Evolutionary conservation across 805 yeast species (phyloP).

Genomic region (Myxozyma mucilagina): DNA sequence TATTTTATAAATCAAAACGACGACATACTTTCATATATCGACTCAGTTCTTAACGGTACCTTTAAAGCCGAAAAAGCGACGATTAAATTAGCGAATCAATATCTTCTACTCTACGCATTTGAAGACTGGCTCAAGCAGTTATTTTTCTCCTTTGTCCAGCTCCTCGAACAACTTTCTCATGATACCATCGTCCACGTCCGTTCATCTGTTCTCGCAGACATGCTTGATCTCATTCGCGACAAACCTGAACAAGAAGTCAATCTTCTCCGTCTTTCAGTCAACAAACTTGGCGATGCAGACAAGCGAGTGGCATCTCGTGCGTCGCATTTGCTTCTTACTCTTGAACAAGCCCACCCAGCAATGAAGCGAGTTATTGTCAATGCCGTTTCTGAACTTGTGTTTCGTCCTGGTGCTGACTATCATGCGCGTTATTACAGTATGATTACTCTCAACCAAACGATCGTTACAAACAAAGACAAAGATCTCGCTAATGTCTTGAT

Average conservation of each 20-base stretch:
- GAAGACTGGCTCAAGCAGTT: slow-evolving; percentile 83
- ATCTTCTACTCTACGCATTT: slow-evolving; percentile 73
- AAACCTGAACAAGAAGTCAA: slow-evolving; percentile 98
- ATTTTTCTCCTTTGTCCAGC: slow-evolving; percentile 73
- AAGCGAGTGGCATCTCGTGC: slow-evolving; percentile 87
- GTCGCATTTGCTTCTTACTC: slow-evolving; percentile 72
- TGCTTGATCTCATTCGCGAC: slow-evolving; percentile 74
- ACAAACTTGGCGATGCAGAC: slow-evolving; percentile 91
- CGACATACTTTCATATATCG: slow-evolving; percentile 3
- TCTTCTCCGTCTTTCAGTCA: slow-evolving; percentile 81
- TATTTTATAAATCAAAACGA: slow-evolving; percentile 69
- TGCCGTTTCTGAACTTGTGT: slow-evolving; percentile 75
- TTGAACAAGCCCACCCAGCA: slow-evolving; percentile 91
- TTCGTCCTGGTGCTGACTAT: slow-evolving; percentile 71
- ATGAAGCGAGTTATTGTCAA: slow-evolving; percentile 84
- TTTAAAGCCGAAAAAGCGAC: slow-evolving; percentile 37
- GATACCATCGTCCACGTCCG: slow-evolving; percentile 90
- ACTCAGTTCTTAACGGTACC: slow-evolving; percentile 41
- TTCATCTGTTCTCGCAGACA: slow-evolving; percentile 69
- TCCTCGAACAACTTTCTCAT: slow-evolving; percentile 77
- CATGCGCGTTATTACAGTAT: slow-evolving; percentile 87
- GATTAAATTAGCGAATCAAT: slow-evolving; percentile 44
- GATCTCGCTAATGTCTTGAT: slow-evolving; percentile 81
- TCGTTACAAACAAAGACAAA: slow-evolving; percentile 72
- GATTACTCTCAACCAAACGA: slow-evolving; percentile 88